These are phyloP conservation scores for Didymella pomorum DNA, from an alignment of 2,329 filamentous ascomycete genomes.

Conservation along the genomic window DNA sequence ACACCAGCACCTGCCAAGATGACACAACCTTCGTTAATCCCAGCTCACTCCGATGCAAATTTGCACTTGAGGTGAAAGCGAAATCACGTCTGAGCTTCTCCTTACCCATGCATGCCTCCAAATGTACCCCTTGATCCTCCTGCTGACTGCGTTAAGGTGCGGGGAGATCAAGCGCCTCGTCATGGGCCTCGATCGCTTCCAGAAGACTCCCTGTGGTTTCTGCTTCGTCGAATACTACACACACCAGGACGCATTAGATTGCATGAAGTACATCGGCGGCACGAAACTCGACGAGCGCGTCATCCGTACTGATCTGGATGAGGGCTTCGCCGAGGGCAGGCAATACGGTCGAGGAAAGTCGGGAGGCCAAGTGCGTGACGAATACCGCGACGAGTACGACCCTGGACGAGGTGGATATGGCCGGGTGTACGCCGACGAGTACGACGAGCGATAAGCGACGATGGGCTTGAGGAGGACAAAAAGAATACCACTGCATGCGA, in stretches of 20 bases:
- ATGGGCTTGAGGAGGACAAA: not conserved
- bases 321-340: slow-evolving; percentile 92
- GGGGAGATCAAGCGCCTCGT: slow-evolving; percentile 98
- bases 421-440: slow-evolving; percentile 62
- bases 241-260: slow-evolving; percentile 95
- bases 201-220: slow-evolving; percentile 98
- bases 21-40: slow-evolving; percentile 89
- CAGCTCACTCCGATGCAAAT: slow-evolving; percentile 98
- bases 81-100: slow-evolving; percentile 62
- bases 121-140: not conserved
- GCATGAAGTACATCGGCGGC: slow-evolving; percentile 97
- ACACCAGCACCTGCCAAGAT: slow-evolving; percentile 62
- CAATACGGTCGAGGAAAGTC: slow-evolving; percentile 97
- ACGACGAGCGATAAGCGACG: slow-evolving; percentile 34
- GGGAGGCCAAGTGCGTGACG: slow-evolving; percentile 94
- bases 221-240: slow-evolving; percentile 99
- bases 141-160: slow-evolving; percentile 53
- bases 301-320: slow-evolving; percentile 93
- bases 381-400: slow-evolving; percentile 97
- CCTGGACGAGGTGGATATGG: slow-evolving; percentile 92
- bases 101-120: slow-evolving; percentile 45
- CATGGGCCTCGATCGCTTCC: slow-evolving; percentile 96
- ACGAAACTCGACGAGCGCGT: slow-evolving; percentile 98
- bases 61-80: slow-evolving; percentile 90
- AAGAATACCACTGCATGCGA: slow-evolving; percentile 26